phyloP scores from a whole-genome alignment of 2,329 filamentous ascomycete species.

The Hawksworthiomyces lignivorus region DNA sequence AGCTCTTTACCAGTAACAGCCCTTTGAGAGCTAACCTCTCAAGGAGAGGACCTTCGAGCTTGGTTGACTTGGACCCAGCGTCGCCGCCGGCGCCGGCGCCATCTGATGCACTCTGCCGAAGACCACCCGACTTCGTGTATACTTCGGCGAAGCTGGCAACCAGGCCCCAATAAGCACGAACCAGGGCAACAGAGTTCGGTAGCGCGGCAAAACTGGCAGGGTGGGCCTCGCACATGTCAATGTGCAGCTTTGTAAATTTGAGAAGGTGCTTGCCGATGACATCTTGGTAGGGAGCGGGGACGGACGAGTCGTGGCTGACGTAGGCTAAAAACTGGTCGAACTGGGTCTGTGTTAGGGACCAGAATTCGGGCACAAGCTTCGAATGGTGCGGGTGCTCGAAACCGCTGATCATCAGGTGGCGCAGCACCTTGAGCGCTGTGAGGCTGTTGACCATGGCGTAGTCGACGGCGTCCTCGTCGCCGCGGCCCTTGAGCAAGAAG shows the following conservation, averaged over 20 bases:
- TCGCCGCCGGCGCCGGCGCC: constrained; percentile 25
- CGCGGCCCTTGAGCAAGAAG: constrained; percentile 45
- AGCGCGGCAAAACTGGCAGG: constrained; percentile 77
- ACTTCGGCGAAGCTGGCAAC: constrained; percentile 68
- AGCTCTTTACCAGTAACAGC: constrained; percentile 72
- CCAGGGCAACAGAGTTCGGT: constrained; percentile 69
- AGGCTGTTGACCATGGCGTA: constrained; percentile 70
- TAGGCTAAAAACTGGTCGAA: constrained; percentile 68
- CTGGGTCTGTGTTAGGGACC: constrained; percentile 69
- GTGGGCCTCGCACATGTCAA: constrained; percentile 74
- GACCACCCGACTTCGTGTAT: constrained; percentile 55
- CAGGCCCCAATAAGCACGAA: constrained; percentile 78
- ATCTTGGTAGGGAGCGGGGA: constrained; percentile 47
- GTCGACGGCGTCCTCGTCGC: constrained; percentile 49
- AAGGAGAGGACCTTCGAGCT: constrained; percentile 54
- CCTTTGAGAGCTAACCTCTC: constrained; percentile 81
- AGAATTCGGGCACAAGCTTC: constrained; percentile 68
- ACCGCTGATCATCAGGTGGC: constrained; percentile 70
- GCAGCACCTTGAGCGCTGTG: constrained; percentile 68
- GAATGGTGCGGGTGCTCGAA: constrained; percentile 81
- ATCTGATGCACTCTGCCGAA: constrained; percentile 36
- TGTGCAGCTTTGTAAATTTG: constrained; percentile 85
- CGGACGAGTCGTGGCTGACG: constrained; percentile 33
- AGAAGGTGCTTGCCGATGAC: constrained; percentile 78
- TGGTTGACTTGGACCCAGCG: constrained; percentile 33